Conservation (phyloP, 169 alveolate species). For the Eimeria praecox region DNA sequence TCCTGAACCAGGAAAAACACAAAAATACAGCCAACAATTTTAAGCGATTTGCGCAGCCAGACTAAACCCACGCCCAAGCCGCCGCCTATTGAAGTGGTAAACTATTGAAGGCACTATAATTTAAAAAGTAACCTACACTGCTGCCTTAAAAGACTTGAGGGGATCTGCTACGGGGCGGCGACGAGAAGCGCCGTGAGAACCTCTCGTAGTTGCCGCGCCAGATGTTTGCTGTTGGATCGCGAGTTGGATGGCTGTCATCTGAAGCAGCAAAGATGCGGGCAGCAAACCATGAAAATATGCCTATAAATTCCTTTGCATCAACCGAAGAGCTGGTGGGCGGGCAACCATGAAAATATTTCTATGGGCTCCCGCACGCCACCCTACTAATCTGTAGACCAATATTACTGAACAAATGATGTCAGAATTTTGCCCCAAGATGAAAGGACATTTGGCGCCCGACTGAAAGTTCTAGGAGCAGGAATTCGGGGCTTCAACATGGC, state of each 20-base stretch:
- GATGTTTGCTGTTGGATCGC: slow-evolving; percentile 67
- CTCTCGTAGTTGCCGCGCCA: background rate
- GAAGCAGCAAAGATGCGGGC: background rate
- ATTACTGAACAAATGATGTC: background rate
- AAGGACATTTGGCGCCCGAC: background rate
- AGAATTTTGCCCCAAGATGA: background rate
- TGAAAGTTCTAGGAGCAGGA: background rate
- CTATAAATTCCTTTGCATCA: background rate
- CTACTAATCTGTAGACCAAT: background rate
- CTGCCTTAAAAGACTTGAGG: slow-evolving; percentile 69
- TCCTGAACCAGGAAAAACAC: background rate
- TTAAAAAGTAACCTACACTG: slow-evolving; percentile 21
- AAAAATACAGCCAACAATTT: background rate
- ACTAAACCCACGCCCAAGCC: background rate
- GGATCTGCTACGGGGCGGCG: slow-evolving; percentile 66
- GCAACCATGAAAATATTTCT: background rate
- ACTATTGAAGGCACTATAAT: background rate
- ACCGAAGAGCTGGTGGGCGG: too few species aligned
- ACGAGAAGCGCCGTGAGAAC: background rate
- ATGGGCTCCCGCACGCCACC: background rate
- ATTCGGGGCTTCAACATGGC: background rate
- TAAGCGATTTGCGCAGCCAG: background rate
- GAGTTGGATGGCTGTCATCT: slow-evolving; percentile 76
- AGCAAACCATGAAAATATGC: background rate
- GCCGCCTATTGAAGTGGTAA: background rate